A percentile compares a stretch with the other conserved stretches of the same genome.
phyloP scores from a whole-genome alignment of 2,329 filamentous ascomycete species.

The Oidium heveae region DNA sequence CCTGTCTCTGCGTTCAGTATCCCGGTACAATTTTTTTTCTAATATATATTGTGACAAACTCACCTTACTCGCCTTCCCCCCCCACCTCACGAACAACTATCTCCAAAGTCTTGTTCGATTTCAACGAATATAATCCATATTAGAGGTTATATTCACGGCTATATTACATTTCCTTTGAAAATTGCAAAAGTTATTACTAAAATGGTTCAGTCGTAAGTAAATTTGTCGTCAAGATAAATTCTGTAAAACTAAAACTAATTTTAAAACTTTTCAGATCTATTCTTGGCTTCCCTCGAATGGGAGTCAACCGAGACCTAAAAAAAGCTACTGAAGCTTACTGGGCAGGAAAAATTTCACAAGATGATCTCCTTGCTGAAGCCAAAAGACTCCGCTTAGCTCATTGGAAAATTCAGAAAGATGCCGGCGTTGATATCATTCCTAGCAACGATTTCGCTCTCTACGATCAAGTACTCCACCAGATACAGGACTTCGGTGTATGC shows the following conservation, averaged over 20 bases:
- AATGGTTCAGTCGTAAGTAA: slow-evolving; percentile 34
- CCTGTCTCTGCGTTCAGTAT: too few relatives aligned
- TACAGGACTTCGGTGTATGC: slow-evolving; percentile 86
- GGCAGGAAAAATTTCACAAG: slow-evolving; percentile 80
- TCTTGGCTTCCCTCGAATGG: slow-evolving; percentile 98
- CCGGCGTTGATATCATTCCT: slow-evolving; percentile 89
- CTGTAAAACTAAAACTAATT: slow-evolving; percentile 2
- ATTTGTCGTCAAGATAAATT: background rate
- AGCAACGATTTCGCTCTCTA: slow-evolving; percentile 99
- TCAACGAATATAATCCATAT: too few relatives aligned
- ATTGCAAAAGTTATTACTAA: background rate
- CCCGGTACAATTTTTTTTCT: too few relatives aligned
- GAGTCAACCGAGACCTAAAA: slow-evolving; percentile 95
- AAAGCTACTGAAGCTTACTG: slow-evolving; percentile 98
- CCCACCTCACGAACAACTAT: too few relatives aligned
- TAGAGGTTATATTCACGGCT: background rate
- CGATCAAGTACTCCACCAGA: slow-evolving; percentile 92
- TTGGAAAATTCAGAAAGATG: slow-evolving; percentile 99
- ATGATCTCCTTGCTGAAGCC: slow-evolving; percentile 76
- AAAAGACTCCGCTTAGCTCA: slow-evolving; percentile 91
- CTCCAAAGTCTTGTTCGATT: too few relatives aligned
- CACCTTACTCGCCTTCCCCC: too few relatives aligned
- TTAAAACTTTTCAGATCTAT: slow-evolving; percentile 24
- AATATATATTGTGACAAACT: too few relatives aligned
- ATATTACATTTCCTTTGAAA: background rate